These are phyloP conservation scores for Nitzschia sp. DNA, from an alignment of 108 stramenopile species.

Conservation along the genomic window DNA sequence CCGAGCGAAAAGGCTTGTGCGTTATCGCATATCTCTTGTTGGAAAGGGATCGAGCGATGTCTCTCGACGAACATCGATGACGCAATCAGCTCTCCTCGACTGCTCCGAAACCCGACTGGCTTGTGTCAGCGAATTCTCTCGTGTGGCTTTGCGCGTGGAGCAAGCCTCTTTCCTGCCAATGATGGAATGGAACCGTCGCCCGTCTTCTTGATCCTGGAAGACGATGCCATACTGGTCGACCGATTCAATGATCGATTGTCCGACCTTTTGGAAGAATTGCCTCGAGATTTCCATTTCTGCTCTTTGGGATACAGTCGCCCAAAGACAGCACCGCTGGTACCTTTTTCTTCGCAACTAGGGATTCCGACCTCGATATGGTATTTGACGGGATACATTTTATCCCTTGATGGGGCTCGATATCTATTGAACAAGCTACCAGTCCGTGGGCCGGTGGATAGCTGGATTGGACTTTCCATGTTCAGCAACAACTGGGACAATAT, in stretches of 20 bases:
- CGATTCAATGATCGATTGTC: constrained; percentile 72
- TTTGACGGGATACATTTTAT: constrained; percentile 80
- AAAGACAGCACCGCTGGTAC: constrained; percentile 76
- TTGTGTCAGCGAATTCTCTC: constrained; percentile 44
- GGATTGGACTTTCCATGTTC: constrained; percentile 75
- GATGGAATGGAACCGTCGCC: constrained; percentile 62
- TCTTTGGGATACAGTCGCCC: constrained; percentile 82
- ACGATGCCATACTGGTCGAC: constrained; percentile 83
- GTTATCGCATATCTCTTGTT: constrained; percentile 71
- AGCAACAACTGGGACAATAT: constrained; percentile 72
- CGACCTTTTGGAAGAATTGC: constrained; percentile 64
- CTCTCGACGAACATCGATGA: constrained; percentile 13
- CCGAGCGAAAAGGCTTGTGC: constrained; percentile 70
- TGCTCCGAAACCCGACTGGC: constrained; percentile 10
- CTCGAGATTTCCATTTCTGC: constrained; percentile 88
- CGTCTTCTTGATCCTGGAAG: constrained; percentile 79
- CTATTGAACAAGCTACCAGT: constrained; percentile 65
- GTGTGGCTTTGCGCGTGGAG: constrained; percentile 70
- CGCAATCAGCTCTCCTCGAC: not conserved
- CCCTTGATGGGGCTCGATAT: constrained; percentile 61
- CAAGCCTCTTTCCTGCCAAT: constrained; percentile 39
- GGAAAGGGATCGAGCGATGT: constrained; percentile 52
- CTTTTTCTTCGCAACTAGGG: constrained; percentile 58
- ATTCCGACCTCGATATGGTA: constrained; percentile 85
- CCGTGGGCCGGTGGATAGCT: constrained; percentile 69